Conservation (phyloP, 164 flowering plant species). For the Stephania cephalantha region DNA sequence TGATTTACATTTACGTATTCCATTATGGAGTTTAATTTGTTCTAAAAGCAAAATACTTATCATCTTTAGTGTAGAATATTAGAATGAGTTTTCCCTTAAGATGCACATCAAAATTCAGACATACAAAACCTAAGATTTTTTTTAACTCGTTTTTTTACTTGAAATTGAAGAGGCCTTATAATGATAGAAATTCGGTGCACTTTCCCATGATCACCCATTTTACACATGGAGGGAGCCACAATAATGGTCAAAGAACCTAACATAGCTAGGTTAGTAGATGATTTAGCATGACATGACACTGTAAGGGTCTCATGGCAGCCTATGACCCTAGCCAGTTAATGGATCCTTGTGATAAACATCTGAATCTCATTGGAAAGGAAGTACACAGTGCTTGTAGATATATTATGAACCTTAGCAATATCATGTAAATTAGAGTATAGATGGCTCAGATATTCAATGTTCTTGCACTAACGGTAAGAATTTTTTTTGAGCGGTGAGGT, state of each 20-base stretch:
- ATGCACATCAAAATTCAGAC: not conserved
- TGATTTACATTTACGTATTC: not conserved
- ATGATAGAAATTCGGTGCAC: not conserved
- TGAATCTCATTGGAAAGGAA: no score
- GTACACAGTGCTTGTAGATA: no score
- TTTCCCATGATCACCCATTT: no score
- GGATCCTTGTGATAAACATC: not conserved
- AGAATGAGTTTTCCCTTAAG: not conserved
- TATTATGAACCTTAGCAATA: no score
- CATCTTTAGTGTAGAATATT: no score
- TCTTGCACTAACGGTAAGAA: no score
- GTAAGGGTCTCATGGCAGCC: not conserved
- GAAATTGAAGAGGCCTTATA: not conserved
- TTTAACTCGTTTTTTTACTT: not conserved
- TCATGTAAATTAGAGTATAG: no score
- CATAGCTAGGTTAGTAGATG: not conserved
- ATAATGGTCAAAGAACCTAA: slow-evolving; percentile 1
- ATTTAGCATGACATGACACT: not conserved
- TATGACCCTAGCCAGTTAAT: not conserved
- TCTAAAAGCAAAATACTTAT: no score
- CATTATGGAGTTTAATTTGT: no score
- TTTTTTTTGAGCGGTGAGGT: no score
- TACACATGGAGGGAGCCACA: not conserved
- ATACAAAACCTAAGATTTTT: not conserved
- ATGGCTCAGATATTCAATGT: no score